phyloP scores from a whole-genome alignment of 345 rosid genomes.

The Populus pruinosa region DNA sequence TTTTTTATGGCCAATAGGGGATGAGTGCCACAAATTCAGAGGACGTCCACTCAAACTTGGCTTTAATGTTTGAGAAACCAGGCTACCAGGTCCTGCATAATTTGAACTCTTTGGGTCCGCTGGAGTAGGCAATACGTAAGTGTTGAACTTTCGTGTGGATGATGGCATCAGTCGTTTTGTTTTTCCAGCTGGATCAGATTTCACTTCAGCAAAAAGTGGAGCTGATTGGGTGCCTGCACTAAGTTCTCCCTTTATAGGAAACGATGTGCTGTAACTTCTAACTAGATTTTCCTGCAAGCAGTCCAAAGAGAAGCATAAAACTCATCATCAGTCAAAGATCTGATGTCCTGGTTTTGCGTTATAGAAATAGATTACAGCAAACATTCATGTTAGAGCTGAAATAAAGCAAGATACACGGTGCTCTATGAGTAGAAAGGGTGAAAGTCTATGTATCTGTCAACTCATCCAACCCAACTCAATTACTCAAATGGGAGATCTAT shows the following conservation, averaged over 20 bases:
- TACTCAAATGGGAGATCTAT: neutral
- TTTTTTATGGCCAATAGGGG: conserved; percentile 20
- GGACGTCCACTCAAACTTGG: conserved; percentile 13
- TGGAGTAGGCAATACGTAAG: conserved; percentile 30
- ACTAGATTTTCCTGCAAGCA: conserved; percentile 51
- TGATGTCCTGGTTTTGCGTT: neutral
- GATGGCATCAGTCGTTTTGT: conserved; percentile 10
- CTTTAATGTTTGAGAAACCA: conserved; percentile 13
- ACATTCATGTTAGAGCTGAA: neutral
- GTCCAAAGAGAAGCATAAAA: conserved; percentile 8
- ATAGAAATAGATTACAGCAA: neutral
- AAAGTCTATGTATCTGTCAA: neutral
- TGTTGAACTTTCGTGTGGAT: conserved; percentile 16
- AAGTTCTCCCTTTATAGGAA: conserved; percentile 34
- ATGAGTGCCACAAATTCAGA: conserved; percentile 20
- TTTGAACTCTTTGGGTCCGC: conserved; percentile 44
- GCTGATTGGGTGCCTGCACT: conserved; percentile 31
- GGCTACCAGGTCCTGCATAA: conserved; percentile 27
- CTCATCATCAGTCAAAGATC: conserved; percentile 8
- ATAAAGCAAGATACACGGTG: neutral
- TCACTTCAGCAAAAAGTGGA: conserved; percentile 23
- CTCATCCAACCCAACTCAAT: conserved; percentile 1
- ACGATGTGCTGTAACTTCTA: conserved; percentile 33
- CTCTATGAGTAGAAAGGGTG: neutral
- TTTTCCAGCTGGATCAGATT: conserved; percentile 8